Conservation (phyloP, 352 stramenopile genomes). For the Globisporangium paroecandrum region DNA sequence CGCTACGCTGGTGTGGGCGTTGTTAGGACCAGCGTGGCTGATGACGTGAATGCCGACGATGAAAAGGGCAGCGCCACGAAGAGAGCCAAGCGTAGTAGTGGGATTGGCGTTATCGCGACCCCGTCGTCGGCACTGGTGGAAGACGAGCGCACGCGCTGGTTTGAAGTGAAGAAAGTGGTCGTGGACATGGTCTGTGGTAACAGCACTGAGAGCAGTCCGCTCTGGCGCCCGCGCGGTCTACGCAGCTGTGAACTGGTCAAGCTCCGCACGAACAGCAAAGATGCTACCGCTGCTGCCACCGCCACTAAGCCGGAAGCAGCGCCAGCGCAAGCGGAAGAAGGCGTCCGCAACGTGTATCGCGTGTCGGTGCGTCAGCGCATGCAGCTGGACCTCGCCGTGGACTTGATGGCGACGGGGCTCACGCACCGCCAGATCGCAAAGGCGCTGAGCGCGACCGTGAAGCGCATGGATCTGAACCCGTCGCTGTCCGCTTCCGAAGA, state of each 20-base stretch:
- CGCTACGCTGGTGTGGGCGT: neutral
- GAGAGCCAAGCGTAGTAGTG: neutral
- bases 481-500: constrained; percentile 13
- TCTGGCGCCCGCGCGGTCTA: constrained; percentile 11
- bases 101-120: neutral
- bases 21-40: neutral
- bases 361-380: constrained; percentile 17
- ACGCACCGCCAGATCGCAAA: constrained; percentile 19
- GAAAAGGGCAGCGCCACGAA: neutral
- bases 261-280: neutral
- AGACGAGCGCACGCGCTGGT: neutral
- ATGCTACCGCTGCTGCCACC: neutral
- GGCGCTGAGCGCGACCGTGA: constrained; percentile 19
- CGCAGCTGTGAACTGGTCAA: constrained; percentile 9
- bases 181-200: constrained; percentile 10
- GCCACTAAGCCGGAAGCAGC: neutral
- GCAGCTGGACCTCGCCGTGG: constrained; percentile 26
- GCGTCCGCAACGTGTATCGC: constrained; percentile 17
- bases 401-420: constrained; percentile 22
- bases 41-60: neutral
- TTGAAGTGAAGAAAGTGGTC: constrained; percentile 17
- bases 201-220: neutral
- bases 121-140: neutral
- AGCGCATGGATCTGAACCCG: constrained; percentile 18
- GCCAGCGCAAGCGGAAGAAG: neutral